Conservation (phyloP, 2,329 filamentous ascomycete genomes). For the Pezizomycotina sp. region DNA sequence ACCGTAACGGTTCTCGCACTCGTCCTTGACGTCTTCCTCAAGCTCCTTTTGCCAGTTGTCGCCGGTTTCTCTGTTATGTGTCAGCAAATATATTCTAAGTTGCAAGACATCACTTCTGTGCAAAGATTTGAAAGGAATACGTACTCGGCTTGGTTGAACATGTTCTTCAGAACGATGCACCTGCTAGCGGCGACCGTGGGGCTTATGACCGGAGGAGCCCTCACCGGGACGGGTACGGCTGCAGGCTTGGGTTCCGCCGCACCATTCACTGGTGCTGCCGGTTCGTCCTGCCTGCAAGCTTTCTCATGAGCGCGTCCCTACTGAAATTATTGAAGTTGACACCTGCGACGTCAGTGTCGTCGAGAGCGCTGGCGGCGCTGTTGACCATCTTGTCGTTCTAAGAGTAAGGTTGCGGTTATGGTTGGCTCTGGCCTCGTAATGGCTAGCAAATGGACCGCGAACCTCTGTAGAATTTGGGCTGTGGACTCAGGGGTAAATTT, state of each 20-base stretch:
- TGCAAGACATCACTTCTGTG: neutral
- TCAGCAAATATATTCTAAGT: constrained; percentile 23
- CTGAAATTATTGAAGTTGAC: constrained; percentile 99
- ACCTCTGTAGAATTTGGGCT: constrained; percentile 78
- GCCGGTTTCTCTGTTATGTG: constrained; percentile 53
- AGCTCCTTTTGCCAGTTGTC: constrained; percentile 84
- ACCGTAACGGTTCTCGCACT: constrained; percentile 91
- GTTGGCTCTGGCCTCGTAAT: constrained; percentile 75
- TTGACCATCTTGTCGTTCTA: constrained; percentile 67
- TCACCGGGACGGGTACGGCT: too few relatives aligned
- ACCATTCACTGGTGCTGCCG: constrained; percentile 41
- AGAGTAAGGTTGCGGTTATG: too few relatives aligned
- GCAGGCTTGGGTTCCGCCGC: constrained; percentile 12
- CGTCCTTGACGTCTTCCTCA: constrained; percentile 78
- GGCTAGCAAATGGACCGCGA: constrained; percentile 56
- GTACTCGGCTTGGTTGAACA: constrained; percentile 86
- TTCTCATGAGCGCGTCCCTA: constrained; percentile 95
- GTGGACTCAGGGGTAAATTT: constrained; percentile 98
- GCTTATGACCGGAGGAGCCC: constrained; percentile 34
- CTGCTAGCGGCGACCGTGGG: constrained; percentile 77
- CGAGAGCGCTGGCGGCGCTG: constrained; percentile 68
- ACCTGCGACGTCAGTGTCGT: constrained; percentile 92
- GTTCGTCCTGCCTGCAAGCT: constrained; percentile 92
- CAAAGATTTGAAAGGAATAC: constrained; percentile 29
- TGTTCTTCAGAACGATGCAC: constrained; percentile 86